Base-by-base conservation (phyloP, 1,284 basidiomycete genomes). In the Porogramme epimiltina region DNA sequence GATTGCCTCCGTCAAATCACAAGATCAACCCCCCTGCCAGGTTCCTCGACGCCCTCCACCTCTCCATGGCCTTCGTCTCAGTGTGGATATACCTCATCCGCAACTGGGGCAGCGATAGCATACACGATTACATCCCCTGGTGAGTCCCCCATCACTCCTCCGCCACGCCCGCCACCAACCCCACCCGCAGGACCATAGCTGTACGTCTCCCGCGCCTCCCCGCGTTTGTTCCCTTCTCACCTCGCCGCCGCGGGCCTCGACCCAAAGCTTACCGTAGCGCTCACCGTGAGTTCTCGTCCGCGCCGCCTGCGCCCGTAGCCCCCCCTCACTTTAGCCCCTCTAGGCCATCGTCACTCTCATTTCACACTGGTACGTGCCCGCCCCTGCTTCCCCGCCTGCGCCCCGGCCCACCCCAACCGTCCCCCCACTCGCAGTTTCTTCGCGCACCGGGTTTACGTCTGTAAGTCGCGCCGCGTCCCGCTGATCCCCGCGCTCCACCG, bases 291-390 rank as follows among this genome's bases (percentile, higher is more conserved):
- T 49, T 15, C 45, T 13, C 13, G 28, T 31, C 28, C 28, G 8
- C 13, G 28, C n/a, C n/a, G 13, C 28, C 28, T 31, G 13, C 28
- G 8, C 6, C 13, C 28, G 13, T 13, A 31, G n/a, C n/a, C n/a
- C n/a, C 28, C 13, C 6, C 28, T 31, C 28, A 31, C 13, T 31
- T 31, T 31, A 31, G n/a, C n/a, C 5, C 16, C 8, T 26, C 8
- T 20, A 62, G 60, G 60, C 58, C 31, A 51, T 56, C 36, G 50
- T 60, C 19, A 62, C 58, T 3, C 47, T 60, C 40, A 58, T 73
- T 15, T 70, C 75, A 8, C 75, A 78, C 54, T 66, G 72, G 76
- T 76, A 50, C 47, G 71, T 56, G 20, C 23, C n/a, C 33, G 1
- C 9, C 13, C 28, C 1, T 19, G 16, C 16, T 11, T 36, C 18